Evolutionary conservation across 2,329 filamentous ascomycete genomes (phyloP).

Genomic region (Triangularia verruculosa): DNA sequence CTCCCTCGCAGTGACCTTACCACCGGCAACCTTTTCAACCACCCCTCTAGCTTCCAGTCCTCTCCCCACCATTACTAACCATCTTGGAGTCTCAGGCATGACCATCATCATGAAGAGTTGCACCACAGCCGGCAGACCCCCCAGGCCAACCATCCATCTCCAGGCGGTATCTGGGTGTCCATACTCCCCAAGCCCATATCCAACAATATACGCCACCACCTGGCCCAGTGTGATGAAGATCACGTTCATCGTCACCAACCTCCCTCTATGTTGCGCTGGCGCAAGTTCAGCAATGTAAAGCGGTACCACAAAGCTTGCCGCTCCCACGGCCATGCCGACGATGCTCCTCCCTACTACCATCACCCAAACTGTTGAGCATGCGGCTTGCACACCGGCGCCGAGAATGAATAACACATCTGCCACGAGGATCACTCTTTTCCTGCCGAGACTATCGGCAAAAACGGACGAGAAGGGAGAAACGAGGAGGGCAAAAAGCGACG

Average conservation of each 20-base stretch:
- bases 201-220: conserved; percentile 81
- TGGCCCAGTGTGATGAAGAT: conserved; percentile 86
- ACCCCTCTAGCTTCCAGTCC: conserved; percentile 61
- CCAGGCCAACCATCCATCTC: conserved; percentile 89
- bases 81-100: conserved; percentile 87
- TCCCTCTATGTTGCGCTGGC: conserved; percentile 70
- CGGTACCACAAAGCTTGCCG: conserved; percentile 78
- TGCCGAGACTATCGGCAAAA: conserved; percentile 60
- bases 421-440: conserved; percentile 60
- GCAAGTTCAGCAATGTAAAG: conserved; percentile 86
- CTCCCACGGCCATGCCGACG: conserved; percentile 70
- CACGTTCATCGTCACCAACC: conserved; percentile 76
- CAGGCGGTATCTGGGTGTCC: conserved; percentile 60
- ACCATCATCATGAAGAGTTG: conserved; percentile 66
- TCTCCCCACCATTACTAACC: conserved; percentile 70
- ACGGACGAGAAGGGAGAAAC: conserved; percentile 62
- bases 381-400: conserved; percentile 65
- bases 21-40: conserved; percentile 62
- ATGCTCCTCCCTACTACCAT: conserved; percentile 69
- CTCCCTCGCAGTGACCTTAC: conserved; percentile 37
- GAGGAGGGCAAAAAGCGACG: conserved; percentile 62
- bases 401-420: conserved; percentile 66
- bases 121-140: conserved; percentile 69
- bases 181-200: conserved; percentile 67
- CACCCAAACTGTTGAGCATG: conserved; percentile 51